Evolutionary conservation across 768 basidiomycete genomes (phyloP), one percentile per base, ranked within the genome.

Genomic region (Boletus rubroflammeus): DNA sequence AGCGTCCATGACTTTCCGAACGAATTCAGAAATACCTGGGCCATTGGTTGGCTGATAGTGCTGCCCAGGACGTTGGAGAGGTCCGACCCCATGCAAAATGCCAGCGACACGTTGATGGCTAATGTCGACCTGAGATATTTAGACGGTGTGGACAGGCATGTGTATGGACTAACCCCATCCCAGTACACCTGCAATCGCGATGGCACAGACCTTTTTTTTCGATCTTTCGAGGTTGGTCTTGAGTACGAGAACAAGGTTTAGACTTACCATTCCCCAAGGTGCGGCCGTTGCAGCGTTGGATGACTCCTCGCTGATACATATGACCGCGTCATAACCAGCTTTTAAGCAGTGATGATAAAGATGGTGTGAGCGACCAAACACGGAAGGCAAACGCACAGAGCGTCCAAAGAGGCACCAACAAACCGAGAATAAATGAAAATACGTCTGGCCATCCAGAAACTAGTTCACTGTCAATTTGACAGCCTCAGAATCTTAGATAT

Each of bases 31-130:
- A 75, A 69, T 28, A 75, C 70, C 46, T 71, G 62, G 15, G 76
- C 76, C 68, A 80, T 73, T 6, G 79, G 79, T 49, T 80, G 78
- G 21, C 36, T 43, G 21, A 56, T 28, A 8, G 63, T 52, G 23
- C 68, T 70, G 29, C 59, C 56, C 47, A 75, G 54, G 4, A 82
- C 60, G 29, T 58, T 60, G 34, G 72, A 61, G 15, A 81, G 53
- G 50, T 83, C 76, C 1, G 66, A 68, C 8, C 82, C 82, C 81
- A 83, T 83, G 64, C 76, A 81, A 58, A 84, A 80, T 3, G 81
- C 74, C 2, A 84, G 66, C 10, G 76, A 60, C n/a, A 84, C 62
- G n/a, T 83, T 79, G 54, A 84, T 74, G 5, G 72, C 78, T 72
- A 61, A 8, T 41, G 29, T 19, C 10, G 26, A 39, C n/a, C 3